These are phyloP conservation scores for Roridomyces roridus DNA, from an alignment of 768 basidiomycete species.

Conservation along the genomic window DNA sequence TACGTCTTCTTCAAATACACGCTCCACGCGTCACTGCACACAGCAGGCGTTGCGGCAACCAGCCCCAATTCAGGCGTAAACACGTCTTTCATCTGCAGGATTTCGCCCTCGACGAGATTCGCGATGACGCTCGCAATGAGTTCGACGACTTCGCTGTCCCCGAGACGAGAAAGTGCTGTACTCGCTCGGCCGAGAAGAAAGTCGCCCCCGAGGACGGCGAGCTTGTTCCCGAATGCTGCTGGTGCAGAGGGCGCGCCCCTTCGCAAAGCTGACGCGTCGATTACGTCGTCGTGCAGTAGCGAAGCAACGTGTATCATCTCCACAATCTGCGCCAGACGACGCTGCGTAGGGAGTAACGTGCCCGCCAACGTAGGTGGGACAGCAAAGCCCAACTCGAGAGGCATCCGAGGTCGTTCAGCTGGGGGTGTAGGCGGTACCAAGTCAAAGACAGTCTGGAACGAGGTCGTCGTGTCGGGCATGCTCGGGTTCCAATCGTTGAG, in stretches of 20 bases:
- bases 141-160: constrained; percentile 90
- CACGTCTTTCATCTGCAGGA: constrained; percentile 74
- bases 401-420: constrained; percentile 38
- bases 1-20: constrained; percentile 94
- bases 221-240: constrained; percentile 85
- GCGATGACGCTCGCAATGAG: constrained; percentile 90
- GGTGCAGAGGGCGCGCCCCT: constrained; percentile 68
- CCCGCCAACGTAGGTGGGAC: constrained; percentile 33
- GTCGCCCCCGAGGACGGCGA: constrained; percentile 93
- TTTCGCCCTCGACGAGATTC: constrained; percentile 96
- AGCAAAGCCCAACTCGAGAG: constrained; percentile 24
- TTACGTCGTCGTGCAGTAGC: constrained; percentile 90
- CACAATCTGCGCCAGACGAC: constrained; percentile 92
- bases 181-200: constrained; percentile 93
- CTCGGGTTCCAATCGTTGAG: constrained; percentile 91
- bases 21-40: constrained; percentile 62
- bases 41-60: constrained; percentile 29
- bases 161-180: constrained; percentile 85
- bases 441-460: constrained; percentile 66
- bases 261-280: constrained; percentile 70
- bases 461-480: constrained; percentile 79
- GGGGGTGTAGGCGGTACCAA: constrained; percentile 47
- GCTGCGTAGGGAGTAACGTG: constrained; percentile 82
- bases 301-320: constrained; percentile 99
- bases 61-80: constrained; percentile 45